These are phyloP conservation scores for Suaeda aralocaspica DNA, from an alignment of 148 eudicot species.

Conservation along the genomic window DNA sequence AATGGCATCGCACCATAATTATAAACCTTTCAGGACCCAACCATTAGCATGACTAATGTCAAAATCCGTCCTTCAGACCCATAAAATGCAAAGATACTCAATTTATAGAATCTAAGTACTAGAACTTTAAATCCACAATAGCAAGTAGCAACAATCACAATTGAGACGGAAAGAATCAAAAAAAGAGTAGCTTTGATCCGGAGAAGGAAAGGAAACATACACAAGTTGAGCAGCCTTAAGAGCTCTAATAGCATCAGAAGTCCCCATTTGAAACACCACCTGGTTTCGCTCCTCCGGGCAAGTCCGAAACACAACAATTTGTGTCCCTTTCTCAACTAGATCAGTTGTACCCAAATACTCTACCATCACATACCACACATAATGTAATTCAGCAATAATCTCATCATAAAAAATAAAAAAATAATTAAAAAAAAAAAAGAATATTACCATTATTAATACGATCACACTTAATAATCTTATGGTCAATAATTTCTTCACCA, in stretches of 20 bases:
- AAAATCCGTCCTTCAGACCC: background rate
- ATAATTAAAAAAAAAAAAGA: background rate
- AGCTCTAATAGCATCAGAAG: constrained; percentile 77
- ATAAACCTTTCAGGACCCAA: background rate
- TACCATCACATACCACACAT: constrained; percentile 19
- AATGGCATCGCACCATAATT: background rate
- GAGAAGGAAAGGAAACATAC: constrained; percentile 38
- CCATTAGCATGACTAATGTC: background rate
- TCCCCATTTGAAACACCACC: constrained; percentile 84
- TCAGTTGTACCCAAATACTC: constrained; percentile 63
- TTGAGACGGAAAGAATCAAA: background rate
- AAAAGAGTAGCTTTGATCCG: background rate
- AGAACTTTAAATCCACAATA: background rate
- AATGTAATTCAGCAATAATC: background rate
- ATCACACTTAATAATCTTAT: constrained; percentile 76
- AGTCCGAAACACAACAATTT: constrained; percentile 67
- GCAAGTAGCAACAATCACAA: background rate
- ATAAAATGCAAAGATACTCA: background rate
- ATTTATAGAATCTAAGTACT: background rate
- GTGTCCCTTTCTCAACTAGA: constrained; percentile 70
- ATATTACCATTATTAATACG: constrained; percentile 56
- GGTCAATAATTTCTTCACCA: constrained; percentile 91
- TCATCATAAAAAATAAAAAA: background rate
- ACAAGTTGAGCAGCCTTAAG: constrained; percentile 73
- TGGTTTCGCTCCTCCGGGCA: constrained; percentile 61